Evolutionary conservation across 257 asterid genomes (phyloP).

Genomic region (Solanum pinnatisectum): DNA sequence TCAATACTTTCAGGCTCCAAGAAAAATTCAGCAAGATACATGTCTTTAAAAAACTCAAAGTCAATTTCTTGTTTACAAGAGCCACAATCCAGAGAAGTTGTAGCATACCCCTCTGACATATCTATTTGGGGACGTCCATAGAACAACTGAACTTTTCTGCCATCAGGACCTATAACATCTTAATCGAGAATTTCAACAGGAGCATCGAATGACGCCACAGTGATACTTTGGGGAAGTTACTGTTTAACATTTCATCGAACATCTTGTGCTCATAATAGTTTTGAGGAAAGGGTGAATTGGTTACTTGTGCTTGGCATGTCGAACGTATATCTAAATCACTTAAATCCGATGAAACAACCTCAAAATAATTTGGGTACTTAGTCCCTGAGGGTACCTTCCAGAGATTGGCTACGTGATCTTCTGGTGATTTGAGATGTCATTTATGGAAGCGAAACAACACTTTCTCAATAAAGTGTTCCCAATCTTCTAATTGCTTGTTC

Average conservation of each 20-base stretch:
- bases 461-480: neutral
- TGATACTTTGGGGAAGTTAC: neutral
- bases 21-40: neutral
- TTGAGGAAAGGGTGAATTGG: too few species aligned
- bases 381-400: neutral
- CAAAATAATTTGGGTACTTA: neutral
- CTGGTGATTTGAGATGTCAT: neutral
- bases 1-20: neutral
- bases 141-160: too few species aligned
- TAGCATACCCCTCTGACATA: neutral
- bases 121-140: too few species aligned
- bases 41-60: neutral
- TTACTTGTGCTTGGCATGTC: neutral
- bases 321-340: neutral
- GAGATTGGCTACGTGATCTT: neutral
- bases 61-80: neutral
- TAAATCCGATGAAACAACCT: neutral
- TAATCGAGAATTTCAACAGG: neutral
- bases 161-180: too few species aligned
- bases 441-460: too few species aligned
- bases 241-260: neutral
- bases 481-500: too few species aligned
- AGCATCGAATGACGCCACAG: neutral
- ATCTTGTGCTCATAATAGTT: neutral
- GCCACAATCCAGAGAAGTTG: neutral